Evolutionary conservation across 2,329 filamentous ascomycete species (phyloP), one percentile per base, ranked within the genome.

Genomic region (Graphium sp.): DNA sequence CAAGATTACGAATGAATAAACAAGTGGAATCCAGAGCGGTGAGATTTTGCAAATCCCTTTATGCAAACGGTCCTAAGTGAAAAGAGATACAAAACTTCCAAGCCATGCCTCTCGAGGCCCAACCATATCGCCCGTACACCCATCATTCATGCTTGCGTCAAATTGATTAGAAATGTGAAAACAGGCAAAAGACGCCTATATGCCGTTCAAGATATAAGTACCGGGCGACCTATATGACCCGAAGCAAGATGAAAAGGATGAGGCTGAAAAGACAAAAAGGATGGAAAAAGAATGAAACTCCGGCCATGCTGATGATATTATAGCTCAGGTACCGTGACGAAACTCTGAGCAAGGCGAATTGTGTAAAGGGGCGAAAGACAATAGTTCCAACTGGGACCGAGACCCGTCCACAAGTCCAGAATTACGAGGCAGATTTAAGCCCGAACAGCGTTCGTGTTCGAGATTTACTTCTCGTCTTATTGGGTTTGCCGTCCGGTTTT

Each of bases 391-490:
- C 10, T 18, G 14, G 21, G 7, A 19, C n/a, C 10, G 8, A 25
- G 16, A 10, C 6, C 6, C 11, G 18, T 17, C 11, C 26, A 27
- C 13, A 5, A 11, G 10, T 10, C 11, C 13, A 9, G 26, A 42
- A 41, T 43, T 41, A 44, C 31, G 36, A 30, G 31, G 32, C 25
- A 29, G 40, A 43, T 35, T 56, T 60, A 25, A 48, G 41, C 36
- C 74, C 65, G 50, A 87, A 87, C 41, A 87, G 74, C 35, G 67
- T 71, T 40, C 80, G 64, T 27, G 76, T 73, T 36, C 75, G 72
- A 17, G 78, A 83, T 54, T 85, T 87, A 52, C 77, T 80, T 35
- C 77, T 68, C 22, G 60, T 44, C 47, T 80, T 81, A 50, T 77
- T 80, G 27, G 62, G 80, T 50, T 77, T 80, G 26, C 62, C 48